These are phyloP conservation scores for Blastobotrys proliferans DNA, from an alignment of 1,139 yeast genomes.

Conservation along the genomic window DNA sequence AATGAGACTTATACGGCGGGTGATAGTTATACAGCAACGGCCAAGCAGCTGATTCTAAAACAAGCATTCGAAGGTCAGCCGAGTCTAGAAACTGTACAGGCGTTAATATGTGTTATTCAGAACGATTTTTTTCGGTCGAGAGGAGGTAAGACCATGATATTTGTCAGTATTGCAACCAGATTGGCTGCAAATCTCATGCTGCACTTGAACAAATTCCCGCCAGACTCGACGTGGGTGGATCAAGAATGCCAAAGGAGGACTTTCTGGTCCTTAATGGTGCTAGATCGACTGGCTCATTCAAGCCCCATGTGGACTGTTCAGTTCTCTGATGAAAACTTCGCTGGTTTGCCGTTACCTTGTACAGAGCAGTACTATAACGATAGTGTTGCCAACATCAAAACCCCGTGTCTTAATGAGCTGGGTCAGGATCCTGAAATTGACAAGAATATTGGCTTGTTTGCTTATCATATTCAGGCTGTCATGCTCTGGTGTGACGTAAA, in stretches of 20 bases:
- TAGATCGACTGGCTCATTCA: conserved; percentile 37
- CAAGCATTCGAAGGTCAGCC: conserved; percentile 34
- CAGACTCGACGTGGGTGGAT: conserved; percentile 33
- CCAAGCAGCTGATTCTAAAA: conserved; percentile 30
- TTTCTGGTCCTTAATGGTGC: conserved; percentile 36
- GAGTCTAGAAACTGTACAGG: conserved; percentile 36
- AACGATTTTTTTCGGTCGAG: conserved; percentile 36
- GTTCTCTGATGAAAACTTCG: conserved; percentile 26
- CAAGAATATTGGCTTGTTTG: conserved; percentile 24
- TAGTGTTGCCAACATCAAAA: conserved; percentile 25
- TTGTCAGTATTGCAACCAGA: conserved; percentile 35
- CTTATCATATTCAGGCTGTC: conserved; percentile 32
- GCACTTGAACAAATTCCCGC: conserved; percentile 11
- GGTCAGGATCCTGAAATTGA: conserved; percentile 19
- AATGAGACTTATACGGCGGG: conserved; percentile 32
- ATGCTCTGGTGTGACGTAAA: conserved; percentile 35
- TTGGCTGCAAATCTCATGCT: conserved; percentile 36
- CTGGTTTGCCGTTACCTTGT: conserved; percentile 34
- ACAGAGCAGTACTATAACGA: conserved; percentile 30
- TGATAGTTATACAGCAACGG: conserved; percentile 31
- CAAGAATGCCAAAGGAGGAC: conserved; percentile 36
- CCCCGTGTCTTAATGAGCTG: conserved; percentile 27
- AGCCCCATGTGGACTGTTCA: conserved; percentile 34
- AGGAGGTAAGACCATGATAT: conserved; percentile 37
- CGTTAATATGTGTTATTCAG: conserved; percentile 34